A percentile compares a stretch with the other conserved stretches of the same genome.
phyloP scores from a whole-genome alignment of 768 basidiomycete species.

The Lentinus brumalis region DNA sequence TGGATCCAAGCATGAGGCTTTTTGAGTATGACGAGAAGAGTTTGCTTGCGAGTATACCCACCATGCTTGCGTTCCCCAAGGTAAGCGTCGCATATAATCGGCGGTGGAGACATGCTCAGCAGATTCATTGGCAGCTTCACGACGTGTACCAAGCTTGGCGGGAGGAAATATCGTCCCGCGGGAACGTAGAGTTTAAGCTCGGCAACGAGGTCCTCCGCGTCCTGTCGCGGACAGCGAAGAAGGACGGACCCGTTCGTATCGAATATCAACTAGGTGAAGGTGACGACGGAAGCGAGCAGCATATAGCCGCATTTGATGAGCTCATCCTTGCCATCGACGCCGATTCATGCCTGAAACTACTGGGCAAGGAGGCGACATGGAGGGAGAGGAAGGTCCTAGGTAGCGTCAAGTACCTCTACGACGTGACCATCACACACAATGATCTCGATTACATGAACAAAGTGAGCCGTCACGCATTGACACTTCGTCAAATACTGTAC shows the following conservation, averaged over 20 bases:
- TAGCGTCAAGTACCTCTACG: slow-evolving; percentile 46
- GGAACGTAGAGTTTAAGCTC: slow-evolving; percentile 31
- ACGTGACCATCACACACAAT: slow-evolving; percentile 53
- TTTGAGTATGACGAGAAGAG: slow-evolving; percentile 37
- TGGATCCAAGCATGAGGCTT: slow-evolving; percentile 38
- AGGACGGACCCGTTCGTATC: slow-evolving; percentile 24
- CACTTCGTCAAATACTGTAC: background rate
- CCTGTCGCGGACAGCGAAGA: slow-evolving; percentile 24
- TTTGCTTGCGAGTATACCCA: slow-evolving; percentile 36
- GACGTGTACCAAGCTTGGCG: slow-evolving; percentile 37
- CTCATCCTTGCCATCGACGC: slow-evolving; percentile 47
- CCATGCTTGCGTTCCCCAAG: slow-evolving; percentile 41
- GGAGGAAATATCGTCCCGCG: slow-evolving; percentile 23
- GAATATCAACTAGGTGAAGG: slow-evolving; percentile 20
- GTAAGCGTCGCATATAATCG: slow-evolving; percentile 6
- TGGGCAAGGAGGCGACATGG: slow-evolving; percentile 41
- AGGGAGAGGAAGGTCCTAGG: slow-evolving; percentile 45
- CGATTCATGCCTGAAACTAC: slow-evolving; percentile 43
- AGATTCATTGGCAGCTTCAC: slow-evolving; percentile 21
- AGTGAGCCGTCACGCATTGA: slow-evolving; percentile 22
- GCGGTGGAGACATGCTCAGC: background rate
- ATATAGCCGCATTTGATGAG: slow-evolving; percentile 42
- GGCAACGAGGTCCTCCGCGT: slow-evolving; percentile 29
- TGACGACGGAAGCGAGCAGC: slow-evolving; percentile 11
- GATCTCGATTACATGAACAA: slow-evolving; percentile 49